Evolutionary conservation across 2,329 filamentous ascomycete genomes (phyloP), one percentile per base, ranked within the genome.

Genomic region (Helicocarpus griseus): DNA sequence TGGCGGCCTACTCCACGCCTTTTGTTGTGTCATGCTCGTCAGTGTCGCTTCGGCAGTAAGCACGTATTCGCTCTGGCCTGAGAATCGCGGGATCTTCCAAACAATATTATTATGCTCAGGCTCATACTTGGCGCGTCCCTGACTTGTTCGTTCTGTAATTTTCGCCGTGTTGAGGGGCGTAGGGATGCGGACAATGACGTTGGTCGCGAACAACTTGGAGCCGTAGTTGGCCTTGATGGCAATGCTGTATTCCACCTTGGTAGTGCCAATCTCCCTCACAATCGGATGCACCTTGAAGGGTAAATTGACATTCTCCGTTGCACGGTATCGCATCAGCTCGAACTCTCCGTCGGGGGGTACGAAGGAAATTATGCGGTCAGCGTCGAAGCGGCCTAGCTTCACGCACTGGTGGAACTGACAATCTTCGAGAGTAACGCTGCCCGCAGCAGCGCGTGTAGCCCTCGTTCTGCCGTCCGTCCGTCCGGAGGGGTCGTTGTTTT

Each of bases 371-470:
- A 95, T 97, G 58, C 93, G 81, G 71, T 98, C 93, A 28, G 86
- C 86, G 69, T 97, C 93, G 65, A 98, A 98, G 66, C 94, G 94
- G 58, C 91, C 90, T 28, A 98, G 79, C 74, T 96, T 95, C 55
- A 98, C 93, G 69, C 93, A 98, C 70, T 98, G 93, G 70, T 98
- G 93, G 73, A 98, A 96, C 65, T 97, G 93, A 65, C 94, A 97
- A 69, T 98, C 93, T 67, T 98, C 94, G 24, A 98, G 77, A 0
- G 90, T 95, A 49, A 98, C 94, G 57, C 87, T 94, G 33, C 93
- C 93, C 1, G 93, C 93, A 0, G 93, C 93, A 0, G 93, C 93
- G 69, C 95, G 91, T 36, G 93, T 96, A 28, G 90, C 89, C 69
- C 95, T 96, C 64, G 85, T 81, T 85, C 77, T 53, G 80, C 80